Evolutionary conservation across 1,139 yeast genomes (phyloP).

Genomic region (Pichia terricola): DNA sequence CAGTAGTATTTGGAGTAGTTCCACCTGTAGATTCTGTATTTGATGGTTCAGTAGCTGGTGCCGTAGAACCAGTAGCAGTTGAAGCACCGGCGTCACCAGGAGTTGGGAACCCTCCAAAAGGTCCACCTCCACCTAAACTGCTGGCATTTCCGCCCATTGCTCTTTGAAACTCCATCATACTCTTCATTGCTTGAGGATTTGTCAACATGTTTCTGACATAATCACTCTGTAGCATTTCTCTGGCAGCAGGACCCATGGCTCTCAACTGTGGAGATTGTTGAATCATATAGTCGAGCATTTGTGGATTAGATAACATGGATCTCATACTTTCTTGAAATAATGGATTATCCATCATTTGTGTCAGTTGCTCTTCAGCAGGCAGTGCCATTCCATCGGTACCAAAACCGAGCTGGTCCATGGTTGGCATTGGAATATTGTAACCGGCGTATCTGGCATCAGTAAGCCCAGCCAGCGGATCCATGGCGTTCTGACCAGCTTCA

Average conservation of each 20-base stretch:
- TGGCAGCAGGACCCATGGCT: constrained; percentile 81
- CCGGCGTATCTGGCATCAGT: constrained; percentile 98
- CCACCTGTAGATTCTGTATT: constrained; percentile 7
- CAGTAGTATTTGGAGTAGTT: constrained; percentile 8
- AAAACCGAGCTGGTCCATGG: constrained; percentile 48
- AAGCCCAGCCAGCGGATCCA: constrained; percentile 82
- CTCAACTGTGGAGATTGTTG: constrained; percentile 77
- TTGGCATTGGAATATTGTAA: constrained; percentile 68
- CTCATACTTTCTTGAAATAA: constrained; percentile 73
- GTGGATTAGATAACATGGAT: constrained; percentile 68
- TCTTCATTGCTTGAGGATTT: constrained; percentile 79
- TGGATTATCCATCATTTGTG: constrained; percentile 72
- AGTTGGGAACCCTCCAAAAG: constrained; percentile 37
- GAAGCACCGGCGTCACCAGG: constrained; percentile 30
- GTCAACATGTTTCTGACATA: constrained; percentile 76
- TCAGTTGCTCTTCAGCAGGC: constrained; percentile 69
- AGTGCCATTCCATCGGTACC: constrained; percentile 87
- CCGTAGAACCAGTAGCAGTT: constrained; percentile 3
- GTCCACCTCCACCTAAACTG: constrained; percentile 27
- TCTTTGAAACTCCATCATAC: constrained; percentile 67
- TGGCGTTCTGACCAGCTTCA: constrained; percentile 82
- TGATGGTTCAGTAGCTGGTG: constrained; percentile 3
- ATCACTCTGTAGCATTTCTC: constrained; percentile 79
- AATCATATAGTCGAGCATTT: constrained; percentile 75
- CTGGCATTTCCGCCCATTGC: constrained; percentile 24